Base-by-base conservation (phyloP, 148 eudicot genomes). In the Camellia sinensis region DNA sequence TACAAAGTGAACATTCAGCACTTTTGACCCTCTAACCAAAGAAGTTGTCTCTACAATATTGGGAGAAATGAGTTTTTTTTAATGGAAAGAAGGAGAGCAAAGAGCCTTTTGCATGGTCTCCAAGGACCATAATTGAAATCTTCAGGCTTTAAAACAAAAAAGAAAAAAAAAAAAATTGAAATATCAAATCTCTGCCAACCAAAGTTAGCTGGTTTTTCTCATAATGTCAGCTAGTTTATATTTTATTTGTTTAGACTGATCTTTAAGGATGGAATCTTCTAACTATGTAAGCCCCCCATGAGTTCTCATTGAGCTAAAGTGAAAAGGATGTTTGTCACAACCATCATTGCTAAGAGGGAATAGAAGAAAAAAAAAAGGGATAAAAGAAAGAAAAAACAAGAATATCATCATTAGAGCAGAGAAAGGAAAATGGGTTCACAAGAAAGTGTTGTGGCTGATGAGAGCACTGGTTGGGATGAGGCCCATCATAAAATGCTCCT, bases 231-330 rank as follows among this genome's bases (percentile, higher is more conserved):
- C 77, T 79, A 46, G 73, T 75, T 77, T 73, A 65, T 76, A 61
- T 79, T 75, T 80, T 73, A 67, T 60, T 37, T 74, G 80, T 40
- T 69, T 77, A 80, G 81, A 80, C 78, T 83, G 40, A 79, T 83
- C 82, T 86, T 80, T 79, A 82, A 74, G 88, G 79, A 57, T 83
- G 80, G 88, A 83, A 86, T 86, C 88, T 86, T 86, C 88, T 68
- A 83, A 68, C 64, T 60, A 59, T 22, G 59, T 53, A 54, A 67
- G 80, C 63, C 22, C 43, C 21, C 1, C 13, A 59, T 61, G 80
- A 69, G 71, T 81, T 73, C 76, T 59, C 81, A 77, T 77, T 59
- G 81, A 67, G 79, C 54, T 62, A 67, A 78, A 77, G 59, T 53
- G 67, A 59, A 73, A 52, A 72, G 45, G 75, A 14, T 57, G 76